These are phyloP conservation scores for Debaryomycetaceae sp. DNA, from an alignment of 1,139 yeast genomes.

Conservation along the genomic window DNA sequence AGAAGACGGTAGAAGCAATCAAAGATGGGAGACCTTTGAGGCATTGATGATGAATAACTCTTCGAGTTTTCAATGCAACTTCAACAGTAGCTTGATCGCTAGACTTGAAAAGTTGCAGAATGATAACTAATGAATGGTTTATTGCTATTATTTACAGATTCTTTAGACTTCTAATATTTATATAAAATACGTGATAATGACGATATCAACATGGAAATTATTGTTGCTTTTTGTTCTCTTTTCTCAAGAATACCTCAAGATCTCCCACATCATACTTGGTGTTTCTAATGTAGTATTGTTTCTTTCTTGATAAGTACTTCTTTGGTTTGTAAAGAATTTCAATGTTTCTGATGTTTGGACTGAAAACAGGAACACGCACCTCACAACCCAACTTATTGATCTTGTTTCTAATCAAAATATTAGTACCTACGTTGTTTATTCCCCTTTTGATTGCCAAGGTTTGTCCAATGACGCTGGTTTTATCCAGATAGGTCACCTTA, in stretches of 20 bases:
- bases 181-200: not conserved
- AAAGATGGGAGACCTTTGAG: slow-evolving; percentile 43
- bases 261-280: slow-evolving; percentile 82
- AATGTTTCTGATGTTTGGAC: slow-evolving; percentile 70
- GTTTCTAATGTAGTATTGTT: slow-evolving; percentile 85
- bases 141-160: slow-evolving; percentile 1
- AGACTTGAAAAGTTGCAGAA: slow-evolving; percentile 16
- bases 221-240: slow-evolving; percentile 18
- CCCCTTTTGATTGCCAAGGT: slow-evolving; percentile 70
- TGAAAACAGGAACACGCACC: slow-evolving; percentile 71
- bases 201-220: not conserved
- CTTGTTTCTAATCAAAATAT: slow-evolving; percentile 74
- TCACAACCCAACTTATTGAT: slow-evolving; percentile 79
- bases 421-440: slow-evolving; percentile 60
- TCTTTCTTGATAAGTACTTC: slow-evolving; percentile 67
- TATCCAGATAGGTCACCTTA: slow-evolving; percentile 68
- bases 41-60: slow-evolving; percentile 40
- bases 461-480: slow-evolving; percentile 71
- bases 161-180: not conserved
- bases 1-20: not conserved
- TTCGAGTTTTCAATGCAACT: slow-evolving; percentile 25
- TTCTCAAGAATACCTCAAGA: slow-evolving; percentile 48
- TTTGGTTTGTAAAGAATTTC: slow-evolving; percentile 74
- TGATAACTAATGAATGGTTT: slow-evolving; percentile 6
- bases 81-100: slow-evolving; percentile 25